Evolutionary conservation across 306 rosid species (phyloP).

Genomic region (cucumber (Cucumis sativus)): Cucumber_9930_V3 NC_026659.2:30719501-30720000

Average conservation of each 20-base stretch:
- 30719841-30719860: constrained; percentile 78
- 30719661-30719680: background rate
- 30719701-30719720: background rate
- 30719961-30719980: constrained; percentile 11
- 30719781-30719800: constrained; percentile 73
- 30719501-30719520: constrained; percentile 91
- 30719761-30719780: background rate
- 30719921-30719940: constrained; percentile 13
- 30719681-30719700: background rate
- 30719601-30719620: background rate
- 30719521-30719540: constrained; percentile 61
- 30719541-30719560: background rate
- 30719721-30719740: background rate
- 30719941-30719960: constrained; percentile 15
- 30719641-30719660: background rate
- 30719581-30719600: background rate
- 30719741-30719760: background rate
- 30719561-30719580: background rate
- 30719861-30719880: constrained; percentile 94
- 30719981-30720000: constrained; percentile 17
- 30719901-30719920: constrained; percentile 78
- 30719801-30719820: constrained; percentile 96
- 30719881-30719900: constrained; percentile 98
- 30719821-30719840: constrained; percentile 91
- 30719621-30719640: background rate